Base-by-base conservation (phyloP, 2,329 filamentous ascomycete species). In the Epicoccum sorghinum region DNA sequence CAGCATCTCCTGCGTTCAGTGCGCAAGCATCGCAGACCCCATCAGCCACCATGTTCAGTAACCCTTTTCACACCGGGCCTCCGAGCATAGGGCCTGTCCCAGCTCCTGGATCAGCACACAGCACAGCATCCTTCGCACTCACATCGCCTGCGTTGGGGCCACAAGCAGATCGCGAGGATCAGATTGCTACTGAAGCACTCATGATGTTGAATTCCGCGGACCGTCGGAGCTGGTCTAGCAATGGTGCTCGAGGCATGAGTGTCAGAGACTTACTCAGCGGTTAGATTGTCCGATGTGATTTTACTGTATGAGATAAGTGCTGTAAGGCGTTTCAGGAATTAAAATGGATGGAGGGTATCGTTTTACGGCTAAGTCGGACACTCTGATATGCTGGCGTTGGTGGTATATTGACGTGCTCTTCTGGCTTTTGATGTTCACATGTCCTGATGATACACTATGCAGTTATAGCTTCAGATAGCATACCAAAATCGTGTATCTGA, bases 141-240 rank as follows among this genome's bases (percentile, higher is more conserved):
- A 76, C 72, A 2, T 73, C 70, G 9, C 74, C 75, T 8, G 72
- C 71, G 9, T 54, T 77, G 5, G 66, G 62, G 4, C 70, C 74
- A 3, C 71, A 71, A 55, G 62, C 73, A 24, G 72, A 73, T 42
- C 77, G 64, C 7, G 72, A 78, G 27, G 79, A 82, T 38, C 88
- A 92, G 57, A 91, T 95, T 72, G 93, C 91, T 1, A 95, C 91
- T 7, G 88, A 91, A 10, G 93, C 92, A 3, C 74, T 96, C 63
- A 75, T 96, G 71, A 96, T 96, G 92, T 79, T 97, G 55, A 96
- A 93, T 62, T 86, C 82, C 48, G 47, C 53, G n/a, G 91, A 95
- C 71, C 84, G 90, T 36, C 82, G 90, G 32, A 76, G 68, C 50
- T 79, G 78, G 77, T 68, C 61, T 55, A 63, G 66, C 7, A 61